Evolutionary conservation across 2,329 filamentous ascomycete genomes (phyloP).

Genomic region (Aspergillus udagawae): DNA sequence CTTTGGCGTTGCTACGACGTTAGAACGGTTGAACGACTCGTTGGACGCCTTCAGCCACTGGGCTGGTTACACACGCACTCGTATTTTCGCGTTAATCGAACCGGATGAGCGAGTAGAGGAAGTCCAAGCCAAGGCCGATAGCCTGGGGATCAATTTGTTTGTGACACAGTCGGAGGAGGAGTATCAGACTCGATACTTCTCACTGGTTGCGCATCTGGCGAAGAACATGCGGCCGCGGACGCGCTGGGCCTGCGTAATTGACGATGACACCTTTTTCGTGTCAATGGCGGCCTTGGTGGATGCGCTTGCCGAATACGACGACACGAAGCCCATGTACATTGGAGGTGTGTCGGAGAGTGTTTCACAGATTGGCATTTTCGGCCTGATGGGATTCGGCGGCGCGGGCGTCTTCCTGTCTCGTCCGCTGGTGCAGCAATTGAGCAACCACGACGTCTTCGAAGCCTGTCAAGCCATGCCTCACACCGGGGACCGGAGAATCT

Average conservation of each 20-base stretch:
- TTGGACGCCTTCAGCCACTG: slow-evolving; percentile 53
- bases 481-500: slow-evolving; percentile 54
- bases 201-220: slow-evolving; percentile 51
- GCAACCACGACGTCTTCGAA: slow-evolving; percentile 40
- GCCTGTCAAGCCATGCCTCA: slow-evolving; percentile 46
- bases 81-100: slow-evolving; percentile 53
- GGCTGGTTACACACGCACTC: slow-evolving; percentile 50
- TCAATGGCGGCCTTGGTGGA: slow-evolving; percentile 50
- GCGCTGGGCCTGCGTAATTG: slow-evolving; percentile 55
- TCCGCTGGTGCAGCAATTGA: slow-evolving; percentile 49
- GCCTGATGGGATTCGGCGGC: slow-evolving; percentile 59
- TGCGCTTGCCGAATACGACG: slow-evolving; percentile 48
- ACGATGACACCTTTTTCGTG: slow-evolving; percentile 63
- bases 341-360: slow-evolving; percentile 58
- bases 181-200: slow-evolving; percentile 53
- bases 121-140: slow-evolving; percentile 32
- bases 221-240: slow-evolving; percentile 43
- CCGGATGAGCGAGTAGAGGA: slow-evolving; percentile 26
- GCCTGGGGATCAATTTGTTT: slow-evolving; percentile 42
- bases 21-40: slow-evolving; percentile 49
- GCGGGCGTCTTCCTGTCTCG: slow-evolving; percentile 57
- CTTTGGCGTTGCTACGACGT: slow-evolving; percentile 56
- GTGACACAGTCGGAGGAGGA: slow-evolving; percentile 31
- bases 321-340: slow-evolving; percentile 50
- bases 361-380: slow-evolving; percentile 49